Base-by-base conservation (phyloP, 108 stramenopile species). In the Cyclotella kingstonii region DNA sequence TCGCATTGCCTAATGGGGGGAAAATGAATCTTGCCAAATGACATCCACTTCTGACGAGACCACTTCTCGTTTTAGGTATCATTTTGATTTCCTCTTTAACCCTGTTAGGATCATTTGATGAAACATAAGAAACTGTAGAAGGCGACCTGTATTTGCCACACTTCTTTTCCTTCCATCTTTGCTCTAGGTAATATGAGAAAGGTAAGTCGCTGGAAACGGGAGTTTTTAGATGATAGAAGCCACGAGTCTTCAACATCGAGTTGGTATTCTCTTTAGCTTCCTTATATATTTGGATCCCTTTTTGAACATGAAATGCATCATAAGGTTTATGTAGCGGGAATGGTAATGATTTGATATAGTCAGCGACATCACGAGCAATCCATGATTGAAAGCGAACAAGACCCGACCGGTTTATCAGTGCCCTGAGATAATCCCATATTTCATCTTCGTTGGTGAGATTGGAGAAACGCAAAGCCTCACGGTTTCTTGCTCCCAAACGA, bases 341-440 rank as follows among this genome's bases (percentile, higher is more conserved):
- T 35, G 33, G 18, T 15, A 41, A 30, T 8, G 40, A 6, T 33
- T 59, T 31, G 30, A 68, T 49, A 48, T 49, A 55, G 28, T 50
- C 30, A 14, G 36, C 35, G 5, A 58, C 67, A 52, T 68, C 67
- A 1, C 67, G 35, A n/a, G 56, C 67, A 29, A 68, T 54, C 67
- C 67, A 68, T 2, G 67, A 57, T 28, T 68, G 67, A 43, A 68
- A 68, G 6, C 48, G 56, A 5, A 68, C 11, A 12, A 68, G 6
- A 43, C 50, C 67, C 5, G 56, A 58, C 21, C 67, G 56, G 2
- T 43, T 35, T 15, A 68, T 23, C 1, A 68, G 33, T 33, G 56
- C 67, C 3, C 36, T 18, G n/a, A 68, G 26, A 38, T 38, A 68
- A 38, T 68, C 67, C 56, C 57, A 68, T 42, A 68, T 68, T 7